Conservation (phyloP, 2,329 filamentous ascomycete genomes). For the Fusarium ambrosium region DNA sequence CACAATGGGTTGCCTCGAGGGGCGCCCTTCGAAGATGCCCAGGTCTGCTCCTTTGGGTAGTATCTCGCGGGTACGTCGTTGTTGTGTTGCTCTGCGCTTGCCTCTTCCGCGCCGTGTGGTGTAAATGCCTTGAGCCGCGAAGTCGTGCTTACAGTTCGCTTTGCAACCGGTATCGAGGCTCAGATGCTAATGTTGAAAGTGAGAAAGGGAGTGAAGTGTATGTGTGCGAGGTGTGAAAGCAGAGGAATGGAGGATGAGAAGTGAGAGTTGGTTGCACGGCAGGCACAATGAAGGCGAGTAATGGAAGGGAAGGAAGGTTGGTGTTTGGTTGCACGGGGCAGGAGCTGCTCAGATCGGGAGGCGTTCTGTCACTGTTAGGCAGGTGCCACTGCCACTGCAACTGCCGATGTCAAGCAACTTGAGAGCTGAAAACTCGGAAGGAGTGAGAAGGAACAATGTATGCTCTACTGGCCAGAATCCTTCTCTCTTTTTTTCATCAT, state of each 20-base stretch:
- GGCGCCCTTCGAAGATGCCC: neutral
- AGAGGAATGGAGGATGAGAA: conserved; percentile 18
- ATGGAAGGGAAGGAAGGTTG: conserved; percentile 16
- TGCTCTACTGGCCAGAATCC: conserved; percentile 8
- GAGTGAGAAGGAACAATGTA: conserved; percentile 5
- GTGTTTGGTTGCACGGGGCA: conserved; percentile 39
- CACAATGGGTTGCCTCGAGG: neutral
- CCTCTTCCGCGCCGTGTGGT: conserved; percentile 13
- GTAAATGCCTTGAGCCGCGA: conserved; percentile 15
- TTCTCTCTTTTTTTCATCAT: conserved; percentile 14
- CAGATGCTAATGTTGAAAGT: conserved; percentile 28
- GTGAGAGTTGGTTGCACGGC: conserved; percentile 30
- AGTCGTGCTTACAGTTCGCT: conserved; percentile 28
- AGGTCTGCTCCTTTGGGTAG: neutral
- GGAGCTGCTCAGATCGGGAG: conserved; percentile 30
- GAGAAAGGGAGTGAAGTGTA: conserved; percentile 21
- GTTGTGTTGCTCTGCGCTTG: conserved; percentile 15
- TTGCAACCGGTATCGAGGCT: conserved; percentile 20
- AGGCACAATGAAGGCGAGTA: conserved; percentile 39
- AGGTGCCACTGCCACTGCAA: conserved; percentile 13
- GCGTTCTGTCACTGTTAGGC: conserved; percentile 15
- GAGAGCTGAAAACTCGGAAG: conserved; percentile 10
- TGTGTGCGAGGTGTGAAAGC: conserved; percentile 36
- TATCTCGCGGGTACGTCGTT: conserved; percentile 11
- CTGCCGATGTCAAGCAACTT: conserved; percentile 5